phyloP scores from a whole-genome alignment of 2,329 filamentous ascomycete genomes.

The Stagonosporopsis rhizophila region DNA sequence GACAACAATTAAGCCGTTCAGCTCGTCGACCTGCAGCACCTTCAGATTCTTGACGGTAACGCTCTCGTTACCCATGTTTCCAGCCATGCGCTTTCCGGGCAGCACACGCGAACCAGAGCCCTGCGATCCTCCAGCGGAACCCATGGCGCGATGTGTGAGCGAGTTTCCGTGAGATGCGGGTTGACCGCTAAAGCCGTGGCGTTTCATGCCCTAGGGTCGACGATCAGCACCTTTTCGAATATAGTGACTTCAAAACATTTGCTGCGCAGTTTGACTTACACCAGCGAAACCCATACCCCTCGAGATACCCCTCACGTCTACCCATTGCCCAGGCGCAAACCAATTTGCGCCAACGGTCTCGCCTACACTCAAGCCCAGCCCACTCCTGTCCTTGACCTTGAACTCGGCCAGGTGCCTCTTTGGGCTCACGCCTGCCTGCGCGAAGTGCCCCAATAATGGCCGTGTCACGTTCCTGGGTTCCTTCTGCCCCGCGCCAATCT shows the following conservation, averaged over 20 bases:
- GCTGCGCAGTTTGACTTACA: conserved; percentile 49
- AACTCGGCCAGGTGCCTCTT: conserved; percentile 89
- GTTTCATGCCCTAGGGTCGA: conserved; percentile 79
- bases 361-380: conserved; percentile 77
- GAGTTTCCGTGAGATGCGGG: conserved; percentile 94
- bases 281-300: conserved; percentile 94
- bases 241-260: background rate
- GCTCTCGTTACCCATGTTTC: conserved; percentile 88
- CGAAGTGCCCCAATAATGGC: conserved; percentile 87
- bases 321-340: conserved; percentile 89
- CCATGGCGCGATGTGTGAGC: conserved; percentile 89
- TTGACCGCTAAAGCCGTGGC: conserved; percentile 88
- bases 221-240: conserved; percentile 9
- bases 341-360: conserved; percentile 81
- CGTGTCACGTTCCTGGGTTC: conserved; percentile 78
- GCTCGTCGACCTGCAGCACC: conserved; percentile 85
- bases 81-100: conserved; percentile 98
- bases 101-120: conserved; percentile 90
- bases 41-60: conserved; percentile 92
- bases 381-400: conserved; percentile 75
- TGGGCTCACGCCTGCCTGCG: conserved; percentile 78
- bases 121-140: conserved; percentile 87
- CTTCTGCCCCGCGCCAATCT: conserved; percentile 81
- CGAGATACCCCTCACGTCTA: conserved; percentile 81
- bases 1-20: conserved; percentile 86